phyloP scores from a whole-genome alignment of 345 rosid species.

The Eutrema yunnanense region DNA sequence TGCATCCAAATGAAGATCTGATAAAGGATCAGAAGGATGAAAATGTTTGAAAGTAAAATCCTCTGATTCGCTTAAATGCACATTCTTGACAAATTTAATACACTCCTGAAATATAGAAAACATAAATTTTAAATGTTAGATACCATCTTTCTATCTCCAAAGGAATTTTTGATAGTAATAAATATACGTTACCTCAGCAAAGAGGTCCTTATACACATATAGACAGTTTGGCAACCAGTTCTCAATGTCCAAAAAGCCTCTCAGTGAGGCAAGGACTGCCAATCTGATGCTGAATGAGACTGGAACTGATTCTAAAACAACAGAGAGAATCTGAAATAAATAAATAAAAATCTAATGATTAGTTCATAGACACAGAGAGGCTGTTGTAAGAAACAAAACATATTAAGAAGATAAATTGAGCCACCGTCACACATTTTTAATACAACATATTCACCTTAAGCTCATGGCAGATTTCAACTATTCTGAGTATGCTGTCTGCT shows the following conservation, averaged over 20 bases:
- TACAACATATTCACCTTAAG: constrained; percentile 51
- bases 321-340: constrained; percentile 54
- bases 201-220: constrained; percentile 49
- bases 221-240: constrained; percentile 64
- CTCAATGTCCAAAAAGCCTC: constrained; percentile 74
- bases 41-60: constrained; percentile 55
- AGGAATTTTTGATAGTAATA: neutral
- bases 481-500: constrained; percentile 49
- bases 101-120: constrained; percentile 59
- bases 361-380: neutral
- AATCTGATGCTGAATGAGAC: constrained; percentile 60
- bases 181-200: constrained; percentile 60
- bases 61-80: constrained; percentile 58
- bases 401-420: neutral
- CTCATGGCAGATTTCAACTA: constrained; percentile 74
- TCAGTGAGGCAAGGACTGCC: constrained; percentile 77
- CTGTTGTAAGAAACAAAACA: neutral
- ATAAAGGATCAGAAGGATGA: constrained; percentile 48
- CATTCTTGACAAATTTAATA: constrained; percentile 70
- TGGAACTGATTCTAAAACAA: constrained; percentile 72
- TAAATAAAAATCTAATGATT: neutral
- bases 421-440: neutral
- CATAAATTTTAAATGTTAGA: constrained; percentile 1
- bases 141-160: constrained; percentile 1
- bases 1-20: constrained; percentile 56